A percentile compares a stretch with the other conserved stretches of the same genome.
Evolutionary conservation across 2,329 filamentous ascomycete genomes (phyloP).

Genomic region (Alternaria triticimaculans): DNA sequence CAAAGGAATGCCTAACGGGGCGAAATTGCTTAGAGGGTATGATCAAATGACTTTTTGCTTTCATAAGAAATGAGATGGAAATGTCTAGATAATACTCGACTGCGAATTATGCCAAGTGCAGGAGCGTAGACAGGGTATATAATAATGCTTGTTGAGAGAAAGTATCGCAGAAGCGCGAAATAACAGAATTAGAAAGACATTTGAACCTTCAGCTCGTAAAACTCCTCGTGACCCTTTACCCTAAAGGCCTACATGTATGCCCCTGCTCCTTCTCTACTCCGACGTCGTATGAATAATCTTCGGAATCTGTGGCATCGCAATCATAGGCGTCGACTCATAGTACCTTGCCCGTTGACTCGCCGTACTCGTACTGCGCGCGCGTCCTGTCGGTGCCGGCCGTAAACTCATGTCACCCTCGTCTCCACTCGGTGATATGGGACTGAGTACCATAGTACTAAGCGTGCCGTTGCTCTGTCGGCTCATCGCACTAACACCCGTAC

Average conservation of each 20-base stretch:
- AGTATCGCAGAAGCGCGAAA: background rate
- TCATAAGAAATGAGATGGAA: background rate
- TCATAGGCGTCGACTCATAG: conserved; percentile 36
- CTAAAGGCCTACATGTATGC: background rate
- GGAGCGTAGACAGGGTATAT: background rate
- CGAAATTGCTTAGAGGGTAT: too few species aligned
- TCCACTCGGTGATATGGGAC: conserved; percentile 23
- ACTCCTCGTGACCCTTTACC: too few species aligned
- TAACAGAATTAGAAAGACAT: background rate
- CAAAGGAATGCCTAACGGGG: too few species aligned
- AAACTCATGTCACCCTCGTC: conserved; percentile 25
- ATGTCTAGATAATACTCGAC: background rate
- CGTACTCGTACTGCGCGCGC: conserved; percentile 39
- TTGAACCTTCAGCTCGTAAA: background rate
- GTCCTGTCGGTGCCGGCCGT: conserved; percentile 13
- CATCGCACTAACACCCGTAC: conserved; percentile 28
- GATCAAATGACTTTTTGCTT: too few species aligned
- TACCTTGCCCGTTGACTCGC: conserved; percentile 34
- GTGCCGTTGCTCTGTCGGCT: conserved; percentile 27
- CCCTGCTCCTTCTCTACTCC: conserved; percentile 5
- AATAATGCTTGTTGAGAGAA: background rate
- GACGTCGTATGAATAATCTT: conserved; percentile 41
- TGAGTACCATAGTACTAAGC: conserved; percentile 30
- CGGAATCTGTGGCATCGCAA: conserved; percentile 30
- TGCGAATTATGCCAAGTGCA: background rate